Evolutionary conservation across 805 yeast genomes (phyloP).

Genomic region (Kluyveromyces aestuarii): DNA sequence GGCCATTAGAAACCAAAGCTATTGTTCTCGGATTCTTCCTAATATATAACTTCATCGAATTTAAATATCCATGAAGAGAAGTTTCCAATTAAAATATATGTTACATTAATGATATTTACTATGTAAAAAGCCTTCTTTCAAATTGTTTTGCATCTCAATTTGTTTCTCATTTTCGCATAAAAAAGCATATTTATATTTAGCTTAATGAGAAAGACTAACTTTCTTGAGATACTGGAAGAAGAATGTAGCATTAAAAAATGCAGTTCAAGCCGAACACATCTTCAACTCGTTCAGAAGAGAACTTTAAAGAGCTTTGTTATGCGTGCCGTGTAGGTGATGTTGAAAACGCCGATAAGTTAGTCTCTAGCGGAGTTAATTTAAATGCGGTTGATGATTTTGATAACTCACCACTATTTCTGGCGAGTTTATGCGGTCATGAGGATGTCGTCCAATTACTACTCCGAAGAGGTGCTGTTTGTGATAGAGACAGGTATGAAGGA

Average conservation of each 20-base stretch:
- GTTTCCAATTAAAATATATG: neutral
- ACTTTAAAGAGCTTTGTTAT: slow-evolving; percentile 41
- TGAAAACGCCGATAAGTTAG: slow-evolving; percentile 50
- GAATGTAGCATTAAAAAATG: neutral
- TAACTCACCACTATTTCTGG: slow-evolving; percentile 64
- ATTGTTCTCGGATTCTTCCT: slow-evolving; percentile 61
- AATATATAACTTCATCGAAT: slow-evolving; percentile 49
- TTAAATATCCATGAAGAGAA: too few relatives aligned
- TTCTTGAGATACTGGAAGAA: slow-evolving; percentile 12
- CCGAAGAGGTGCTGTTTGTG: slow-evolving; percentile 65
- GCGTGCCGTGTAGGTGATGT: slow-evolving; percentile 67
- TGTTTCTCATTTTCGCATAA: too few relatives aligned
- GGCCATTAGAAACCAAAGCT: slow-evolving; percentile 50
- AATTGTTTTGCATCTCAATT: too few relatives aligned
- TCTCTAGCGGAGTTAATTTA: slow-evolving; percentile 41
- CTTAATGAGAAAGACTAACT: neutral
- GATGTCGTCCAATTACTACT: slow-evolving; percentile 52
- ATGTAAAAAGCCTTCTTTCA: neutral
- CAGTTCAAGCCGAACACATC: neutral
- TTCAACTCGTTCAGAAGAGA: slow-evolving; percentile 12
- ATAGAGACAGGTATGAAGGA: slow-evolving; percentile 75
- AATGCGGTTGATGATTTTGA: slow-evolving; percentile 59
- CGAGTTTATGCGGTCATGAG: slow-evolving; percentile 68
- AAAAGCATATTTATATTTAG: too few relatives aligned
- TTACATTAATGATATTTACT: too few relatives aligned